Conservation (phyloP, 495 filamentous ascomycete genomes). For the Lentithecium fluviatile region DNA sequence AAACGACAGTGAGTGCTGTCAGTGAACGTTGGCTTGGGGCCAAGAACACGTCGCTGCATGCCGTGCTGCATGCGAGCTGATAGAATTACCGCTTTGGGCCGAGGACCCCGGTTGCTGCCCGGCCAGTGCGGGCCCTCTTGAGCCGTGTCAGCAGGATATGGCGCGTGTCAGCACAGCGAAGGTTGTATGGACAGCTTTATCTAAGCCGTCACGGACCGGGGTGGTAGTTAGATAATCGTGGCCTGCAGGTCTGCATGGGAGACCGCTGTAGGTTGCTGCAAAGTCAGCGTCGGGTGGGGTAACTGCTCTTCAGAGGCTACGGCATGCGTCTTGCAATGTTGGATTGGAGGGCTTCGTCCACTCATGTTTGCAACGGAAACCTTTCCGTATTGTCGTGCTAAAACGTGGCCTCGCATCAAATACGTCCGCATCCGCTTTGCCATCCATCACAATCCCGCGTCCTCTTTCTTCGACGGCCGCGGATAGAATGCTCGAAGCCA, state of each 20-base stretch:
- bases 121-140: not conserved
- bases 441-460: too few species aligned
- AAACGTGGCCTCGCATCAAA: too few species aligned
- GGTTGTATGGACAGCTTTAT: conserved; percentile 27
- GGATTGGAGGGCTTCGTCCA: not conserved
- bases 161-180: conserved; percentile 35
- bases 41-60: too few species aligned
- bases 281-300: not conserved
- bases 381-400: too few species aligned
- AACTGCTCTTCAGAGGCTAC: not conserved
- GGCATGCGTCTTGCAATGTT: not conserved
- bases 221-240: conserved; percentile 3
- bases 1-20: too few species aligned
- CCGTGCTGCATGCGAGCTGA: too few species aligned
- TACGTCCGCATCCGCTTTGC: too few species aligned
- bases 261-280: not conserved
- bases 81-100: too few species aligned
- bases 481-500: too few species aligned
- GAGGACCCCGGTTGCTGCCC: not conserved
- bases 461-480: too few species aligned
- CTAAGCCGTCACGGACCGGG: conserved; percentile 14
- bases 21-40: too few species aligned
- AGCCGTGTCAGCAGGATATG: conserved; percentile 16
- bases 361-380: too few species aligned
- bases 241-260: not conserved